Conservation (phyloP, 192 early-diverging fungal genomes). For the Coemansia umbellata region DNA sequence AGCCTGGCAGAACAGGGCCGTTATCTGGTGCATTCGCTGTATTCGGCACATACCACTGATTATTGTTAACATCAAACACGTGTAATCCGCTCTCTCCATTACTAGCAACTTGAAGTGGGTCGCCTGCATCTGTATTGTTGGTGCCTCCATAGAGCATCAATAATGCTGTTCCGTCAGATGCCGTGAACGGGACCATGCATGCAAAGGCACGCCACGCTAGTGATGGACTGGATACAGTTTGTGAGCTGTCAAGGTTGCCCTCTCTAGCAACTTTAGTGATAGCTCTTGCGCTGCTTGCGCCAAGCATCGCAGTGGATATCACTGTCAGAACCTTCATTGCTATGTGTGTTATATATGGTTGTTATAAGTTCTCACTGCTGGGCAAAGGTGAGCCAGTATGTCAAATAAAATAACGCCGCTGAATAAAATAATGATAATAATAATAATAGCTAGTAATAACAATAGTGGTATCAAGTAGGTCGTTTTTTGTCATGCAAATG, state of each 20-base stretch:
- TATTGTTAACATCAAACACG: slow-evolving; percentile 42
- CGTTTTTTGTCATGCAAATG: too few relatives aligned
- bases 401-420: too few relatives aligned
- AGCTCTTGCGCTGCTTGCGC: too few relatives aligned
- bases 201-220: slow-evolving; percentile 44
- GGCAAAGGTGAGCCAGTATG: too few relatives aligned
- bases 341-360: too few relatives aligned
- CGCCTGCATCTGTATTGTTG: slow-evolving; percentile 10
- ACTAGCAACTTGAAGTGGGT: slow-evolving; percentile 26
- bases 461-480: too few relatives aligned
- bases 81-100: slow-evolving; percentile 24
- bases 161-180: slow-evolving; percentile 28
- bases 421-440: too few relatives aligned
- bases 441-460: too few relatives aligned
- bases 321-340: too few relatives aligned
- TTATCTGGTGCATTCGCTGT: slow-evolving; percentile 36
- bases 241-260: slow-evolving; percentile 32
- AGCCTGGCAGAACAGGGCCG: slow-evolving; percentile 42
- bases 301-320: too few relatives aligned
- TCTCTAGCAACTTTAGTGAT: slow-evolving; percentile 17
- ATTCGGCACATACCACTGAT: slow-evolving; percentile 41
- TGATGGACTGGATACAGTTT: slow-evolving; percentile 23
- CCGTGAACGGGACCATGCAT: slow-evolving; percentile 46
- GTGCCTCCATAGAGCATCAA: slow-evolving; percentile 52
- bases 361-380: too few relatives aligned